Base-by-base conservation (phyloP, 371 early-diverging fungal genomes). In the Rhizopus sp. region DNA sequence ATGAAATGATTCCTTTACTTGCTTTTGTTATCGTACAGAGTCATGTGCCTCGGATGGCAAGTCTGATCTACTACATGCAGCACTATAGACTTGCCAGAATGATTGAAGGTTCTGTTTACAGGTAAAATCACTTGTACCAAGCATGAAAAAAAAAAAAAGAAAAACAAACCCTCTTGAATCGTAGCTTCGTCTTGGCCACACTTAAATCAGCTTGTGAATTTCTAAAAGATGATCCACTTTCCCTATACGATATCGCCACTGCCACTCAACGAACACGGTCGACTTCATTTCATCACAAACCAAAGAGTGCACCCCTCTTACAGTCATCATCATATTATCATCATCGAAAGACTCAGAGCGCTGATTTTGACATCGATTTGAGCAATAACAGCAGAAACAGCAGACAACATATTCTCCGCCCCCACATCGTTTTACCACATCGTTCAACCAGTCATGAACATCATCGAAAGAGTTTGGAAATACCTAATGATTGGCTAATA, bases 1-100 rank as follows among this genome's bases (percentile, higher is more conserved):
- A 85, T 58, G 83, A 85, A 53, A 75, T 83, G 68, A 85, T 85
- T 57, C 86, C 86, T 40, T 57, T 85, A n/a, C 62, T 82, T 31
- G 82, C 84, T 6, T 77, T 73, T 60, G 76, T 77, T 8, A 72
- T 84, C 55, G 68, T 81, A 17, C 80, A 82, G 33, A 78, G 79
- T 15, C 68, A 71, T 16, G 74, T 84, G 40, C 69, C 79, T 50
- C 62, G 77, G 7, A 69, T 81, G 15, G 81, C 80, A 12, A 84
- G 83, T 55, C 66, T 81, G 15, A 55, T 77, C 16, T 85, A 81
- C 62, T 85, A 85, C 47, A 76, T 83, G 66, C 77, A 82, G 30
- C 63, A 73, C 35, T 85, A 82, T 49, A 68, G 83, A 23, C 63
- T 83, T 15, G 78, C 80, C 29, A 53, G 68, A 15, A 66, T 66